Evolutionary conservation across 2,329 filamentous ascomycete genomes (phyloP).

Genomic region (Xylaria polymorpha): DNA sequence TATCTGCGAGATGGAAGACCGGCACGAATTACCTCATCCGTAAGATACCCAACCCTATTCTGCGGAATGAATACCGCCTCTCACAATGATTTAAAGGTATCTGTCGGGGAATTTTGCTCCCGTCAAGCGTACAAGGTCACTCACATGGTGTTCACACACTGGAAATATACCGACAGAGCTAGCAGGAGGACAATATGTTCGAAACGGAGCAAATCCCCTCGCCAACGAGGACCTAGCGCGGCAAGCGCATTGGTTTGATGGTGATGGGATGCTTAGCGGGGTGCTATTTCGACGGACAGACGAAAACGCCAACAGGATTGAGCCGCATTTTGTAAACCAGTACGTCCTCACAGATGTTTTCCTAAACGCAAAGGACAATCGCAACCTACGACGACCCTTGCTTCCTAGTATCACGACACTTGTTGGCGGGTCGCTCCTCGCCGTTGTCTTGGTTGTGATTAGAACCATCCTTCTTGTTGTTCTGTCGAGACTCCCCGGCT

Average conservation of each 20-base stretch:
- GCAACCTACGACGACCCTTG: constrained; percentile 64
- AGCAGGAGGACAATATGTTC: constrained; percentile 75
- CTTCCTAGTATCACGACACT: constrained; percentile 75
- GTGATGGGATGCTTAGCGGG: constrained; percentile 78
- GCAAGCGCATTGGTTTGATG: constrained; percentile 79
- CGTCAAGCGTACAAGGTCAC: constrained; percentile 64
- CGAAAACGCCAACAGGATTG: constrained; percentile 54
- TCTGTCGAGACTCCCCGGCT: constrained; percentile 67
- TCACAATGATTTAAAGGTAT: constrained; percentile 56
- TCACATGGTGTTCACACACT: constrained; percentile 67
- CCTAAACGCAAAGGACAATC: constrained; percentile 62
- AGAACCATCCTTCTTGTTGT: constrained; percentile 68
- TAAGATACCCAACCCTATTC: constrained; percentile 37
- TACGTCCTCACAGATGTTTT: constrained; percentile 76
- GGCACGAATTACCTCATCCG: constrained; percentile 43
- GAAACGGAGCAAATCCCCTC: constrained; percentile 77
- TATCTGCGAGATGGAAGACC: constrained; percentile 39
- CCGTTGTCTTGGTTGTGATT: constrained; percentile 63
- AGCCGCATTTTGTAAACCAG: constrained; percentile 75
- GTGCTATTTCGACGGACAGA: constrained; percentile 65
- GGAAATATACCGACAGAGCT: constrained; percentile 73
- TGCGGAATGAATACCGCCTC: not conserved
- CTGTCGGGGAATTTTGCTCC: constrained; percentile 77
- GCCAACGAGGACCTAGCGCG: constrained; percentile 69
- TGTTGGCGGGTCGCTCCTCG: constrained; percentile 66